Base-by-base conservation (phyloP, 208 protist genomes). In the Tritrichomonas musculus region DNA sequence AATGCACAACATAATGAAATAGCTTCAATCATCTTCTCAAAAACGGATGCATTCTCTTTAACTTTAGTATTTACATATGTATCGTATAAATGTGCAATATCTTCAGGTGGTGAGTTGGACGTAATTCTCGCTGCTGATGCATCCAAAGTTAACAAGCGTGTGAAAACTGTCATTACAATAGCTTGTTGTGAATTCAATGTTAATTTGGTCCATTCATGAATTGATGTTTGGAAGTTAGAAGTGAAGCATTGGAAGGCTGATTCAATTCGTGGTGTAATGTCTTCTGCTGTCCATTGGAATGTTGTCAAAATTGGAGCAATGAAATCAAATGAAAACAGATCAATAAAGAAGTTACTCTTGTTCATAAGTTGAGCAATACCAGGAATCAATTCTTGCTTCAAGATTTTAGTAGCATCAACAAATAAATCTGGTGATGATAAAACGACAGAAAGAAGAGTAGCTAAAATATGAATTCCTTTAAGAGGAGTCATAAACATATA, bases 291-390 rank as follows among this genome's bases (percentile, higher is more conserved):
- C 41, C 47, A 88, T 27, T 88, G 9, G 0, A 88, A 50, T 36
- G 77, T 44, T 88, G 77, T 88, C n/a, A 88, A 88, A 39, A 88
- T 88, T 49, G 77, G 77, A 14, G 77, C 47, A 4, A 88, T n/a
- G 27, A 88, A 20, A 60, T 44, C 41, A 39, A 44, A 44, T 39
- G 47, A 8, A 33, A 88, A 88, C 20, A 88, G 20, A 88, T 88
- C 47, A 11, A 47, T 14, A 30, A 88, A 88, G 9, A 88, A 88
- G 27, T 88, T 88, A 33, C n/a, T 49, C n/a, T n/a, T 27, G 57
- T 49, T 60, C 20, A 47, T 55, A 33, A 47, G 13, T 39, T 5
- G 4, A 13, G 77, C 44, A 4, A 88, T 49, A 39, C 4, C 2
- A 39, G 77, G 44, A 27, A 88, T 53, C 1, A 88, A 22, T 53